Base-by-base conservation (phyloP, 2,329 filamentous ascomycete species). In the Aspergillus sp. region DNA sequence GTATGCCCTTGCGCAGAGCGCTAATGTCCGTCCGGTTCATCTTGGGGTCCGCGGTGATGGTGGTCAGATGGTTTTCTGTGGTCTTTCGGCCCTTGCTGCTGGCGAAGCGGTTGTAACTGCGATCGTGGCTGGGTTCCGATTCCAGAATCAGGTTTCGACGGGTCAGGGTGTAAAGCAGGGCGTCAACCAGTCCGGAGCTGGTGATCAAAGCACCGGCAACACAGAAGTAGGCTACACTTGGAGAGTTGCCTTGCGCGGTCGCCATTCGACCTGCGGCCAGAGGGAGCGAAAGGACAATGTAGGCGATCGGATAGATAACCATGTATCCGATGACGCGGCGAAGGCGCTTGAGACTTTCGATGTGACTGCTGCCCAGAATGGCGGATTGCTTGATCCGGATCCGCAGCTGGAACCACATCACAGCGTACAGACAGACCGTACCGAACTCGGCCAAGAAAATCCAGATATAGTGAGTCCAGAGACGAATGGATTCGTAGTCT, bases 261-360 rank as follows among this genome's bases (percentile, higher is more conserved):
- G 76, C 72, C 78, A 80, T 80, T 45, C 78, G 76, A 25, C 76
- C 78, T 2, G 77, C 78, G 2, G 86, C 87, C 7, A 85, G 80
- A 1, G 89, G 89, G 25, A 92, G 80, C 58, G 89, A 90, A 43
- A 86, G 65, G 12, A 88, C 74, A 4, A 84, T 84, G 69, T 91
- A 91, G 10, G 76, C 78, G 12, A 82, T 69, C 1, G 78, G 78
- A 58, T 80, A 80, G 59, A 80, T 78, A 49, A 80, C 74, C 78
- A 80, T 80, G 72, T 80, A 80, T 41, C 76, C 74, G 53, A 79
- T 76, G 1, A 80, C 78, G 19, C 78, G 76, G n/a, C 73, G 74
- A 7, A 79, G 66, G 10, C 75, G 76, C 58, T 71, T 71, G 15
- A 79, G 65, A 62, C 75, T 76, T 41, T 78, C 72, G 21, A 68